Conservation (phyloP, 495 filamentous ascomycete species). For the Trichocladium uniseriatum region DNA sequence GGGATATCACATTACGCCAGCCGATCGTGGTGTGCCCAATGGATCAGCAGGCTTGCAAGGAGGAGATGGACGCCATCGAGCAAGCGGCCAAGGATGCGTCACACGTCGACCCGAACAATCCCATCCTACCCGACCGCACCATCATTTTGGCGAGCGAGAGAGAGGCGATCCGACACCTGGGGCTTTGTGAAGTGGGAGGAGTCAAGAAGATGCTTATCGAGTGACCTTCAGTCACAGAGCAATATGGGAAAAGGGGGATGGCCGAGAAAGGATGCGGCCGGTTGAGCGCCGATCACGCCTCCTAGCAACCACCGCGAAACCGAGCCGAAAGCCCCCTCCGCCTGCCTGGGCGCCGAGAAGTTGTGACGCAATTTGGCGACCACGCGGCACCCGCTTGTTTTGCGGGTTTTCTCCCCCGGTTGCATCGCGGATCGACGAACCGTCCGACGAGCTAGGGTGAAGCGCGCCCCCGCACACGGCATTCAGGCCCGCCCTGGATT, state of each 20-base stretch:
- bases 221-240: slow-evolving; percentile 35
- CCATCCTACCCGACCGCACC: slow-evolving; percentile 69
- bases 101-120: slow-evolving; percentile 77
- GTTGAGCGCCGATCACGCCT: too few relatives aligned
- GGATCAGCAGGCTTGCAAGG: slow-evolving; percentile 90
- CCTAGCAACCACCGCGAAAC: too few relatives aligned
- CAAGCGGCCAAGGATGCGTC: slow-evolving; percentile 88
- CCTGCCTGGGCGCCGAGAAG: too few relatives aligned
- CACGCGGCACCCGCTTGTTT: too few relatives aligned
- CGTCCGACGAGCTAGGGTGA: too few relatives aligned
- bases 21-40: slow-evolving; percentile 94
- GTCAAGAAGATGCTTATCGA: slow-evolving; percentile 87
- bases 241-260: not conserved
- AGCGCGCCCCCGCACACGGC: too few relatives aligned
- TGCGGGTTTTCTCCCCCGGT: too few relatives aligned
- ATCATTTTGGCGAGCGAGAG: slow-evolving; percentile 73
- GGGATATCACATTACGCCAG: slow-evolving; percentile 83
- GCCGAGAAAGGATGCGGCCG: not conserved
- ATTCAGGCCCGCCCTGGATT: too few relatives aligned
- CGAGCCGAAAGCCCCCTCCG: too few relatives aligned
- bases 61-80: slow-evolving; percentile 97
- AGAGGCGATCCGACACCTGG: slow-evolving; percentile 65
- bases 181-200: slow-evolving; percentile 75
- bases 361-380: too few relatives aligned
- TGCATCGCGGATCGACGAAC: too few relatives aligned